These are phyloP conservation scores for Pigoraptor vietnamica DNA, from an alignment of 78 protist genomes.

Conservation along the genomic window DNA sequence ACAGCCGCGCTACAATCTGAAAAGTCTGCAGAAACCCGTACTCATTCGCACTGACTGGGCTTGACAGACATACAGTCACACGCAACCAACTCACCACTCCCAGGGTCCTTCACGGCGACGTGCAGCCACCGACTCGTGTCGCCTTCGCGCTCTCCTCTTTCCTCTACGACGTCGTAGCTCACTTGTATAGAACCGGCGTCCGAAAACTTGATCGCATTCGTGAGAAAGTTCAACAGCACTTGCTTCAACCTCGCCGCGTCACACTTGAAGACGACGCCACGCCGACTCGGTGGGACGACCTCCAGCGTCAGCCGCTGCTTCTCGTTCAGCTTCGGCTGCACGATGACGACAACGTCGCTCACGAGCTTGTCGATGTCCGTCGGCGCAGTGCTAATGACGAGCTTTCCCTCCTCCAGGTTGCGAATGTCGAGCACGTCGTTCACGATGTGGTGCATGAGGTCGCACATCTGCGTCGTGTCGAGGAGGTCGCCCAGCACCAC, in stretches of 20 bases:
- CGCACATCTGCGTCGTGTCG: not conserved
- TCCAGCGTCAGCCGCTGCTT: not conserved
- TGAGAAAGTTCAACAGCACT: constrained; percentile 1
- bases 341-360: not conserved
- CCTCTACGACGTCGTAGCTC: not conserved
- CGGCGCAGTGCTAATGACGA: not conserved
- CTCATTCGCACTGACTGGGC: too few species aligned
- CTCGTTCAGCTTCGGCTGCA: not conserved
- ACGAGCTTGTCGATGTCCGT: not conserved
- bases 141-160: too few species aligned
- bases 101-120: not conserved
- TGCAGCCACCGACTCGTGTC: too few species aligned
- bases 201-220: constrained; percentile 14
- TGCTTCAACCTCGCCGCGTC: not conserved
- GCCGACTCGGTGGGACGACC: not conserved
- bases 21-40: too few species aligned
- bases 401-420: not conserved
- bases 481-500: not conserved
- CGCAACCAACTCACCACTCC: not conserved
- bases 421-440: not conserved
- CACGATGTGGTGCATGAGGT: not conserved
- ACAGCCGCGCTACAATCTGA: too few species aligned
- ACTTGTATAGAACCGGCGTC: not conserved
- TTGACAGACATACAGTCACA: not conserved
- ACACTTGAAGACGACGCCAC: not conserved